Evolutionary conservation across 2,329 filamentous ascomycete species (phyloP).

Genomic region (Sarocladium oryzae): DNA sequence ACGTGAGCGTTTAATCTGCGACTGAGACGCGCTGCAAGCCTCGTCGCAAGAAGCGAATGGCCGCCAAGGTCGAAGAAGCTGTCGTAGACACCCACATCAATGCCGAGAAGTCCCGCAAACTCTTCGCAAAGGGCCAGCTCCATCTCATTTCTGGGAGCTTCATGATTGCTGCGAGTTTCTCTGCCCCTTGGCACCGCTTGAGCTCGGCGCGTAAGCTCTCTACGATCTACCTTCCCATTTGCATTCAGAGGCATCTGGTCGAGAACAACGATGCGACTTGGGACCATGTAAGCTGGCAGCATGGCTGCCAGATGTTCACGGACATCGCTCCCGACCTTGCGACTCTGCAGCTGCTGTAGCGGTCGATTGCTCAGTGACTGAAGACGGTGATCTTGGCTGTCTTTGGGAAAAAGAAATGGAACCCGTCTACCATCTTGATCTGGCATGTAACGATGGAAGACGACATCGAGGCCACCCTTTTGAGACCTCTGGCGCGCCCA

Average conservation of each 20-base stretch:
- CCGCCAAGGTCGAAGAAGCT: constrained; percentile 21
- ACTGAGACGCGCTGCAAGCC: constrained; percentile 19
- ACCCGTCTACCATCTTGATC: background rate
- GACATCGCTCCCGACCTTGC: background rate
- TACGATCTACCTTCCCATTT: constrained; percentile 16
- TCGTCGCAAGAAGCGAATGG: constrained; percentile 19
- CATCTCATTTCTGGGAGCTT: background rate
- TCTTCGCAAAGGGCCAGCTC: constrained; percentile 10
- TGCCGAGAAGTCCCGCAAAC: constrained; percentile 5
- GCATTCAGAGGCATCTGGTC: constrained; percentile 16
- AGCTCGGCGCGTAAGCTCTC: constrained; percentile 6
- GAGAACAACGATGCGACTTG: constrained; percentile 12
- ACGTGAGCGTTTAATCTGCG: constrained; percentile 10
- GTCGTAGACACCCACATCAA: constrained; percentile 14
- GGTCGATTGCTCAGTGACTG: too few species aligned
- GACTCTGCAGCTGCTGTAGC: background rate
- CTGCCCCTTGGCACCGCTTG: background rate
- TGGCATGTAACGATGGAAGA: constrained; percentile 28
- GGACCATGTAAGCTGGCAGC: constrained; percentile 16
- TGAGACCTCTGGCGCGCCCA: constrained; percentile 31
- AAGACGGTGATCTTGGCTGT: background rate
- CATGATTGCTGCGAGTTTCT: too few species aligned
- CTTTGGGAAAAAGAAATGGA: constrained; percentile 13
- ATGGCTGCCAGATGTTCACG: background rate
- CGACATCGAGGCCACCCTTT: constrained; percentile 13